Evolutionary conservation across 768 basidiomycete species (phyloP), one percentile per base, ranked within the genome.

Genomic region (Amylocystis lapponica): DNA sequence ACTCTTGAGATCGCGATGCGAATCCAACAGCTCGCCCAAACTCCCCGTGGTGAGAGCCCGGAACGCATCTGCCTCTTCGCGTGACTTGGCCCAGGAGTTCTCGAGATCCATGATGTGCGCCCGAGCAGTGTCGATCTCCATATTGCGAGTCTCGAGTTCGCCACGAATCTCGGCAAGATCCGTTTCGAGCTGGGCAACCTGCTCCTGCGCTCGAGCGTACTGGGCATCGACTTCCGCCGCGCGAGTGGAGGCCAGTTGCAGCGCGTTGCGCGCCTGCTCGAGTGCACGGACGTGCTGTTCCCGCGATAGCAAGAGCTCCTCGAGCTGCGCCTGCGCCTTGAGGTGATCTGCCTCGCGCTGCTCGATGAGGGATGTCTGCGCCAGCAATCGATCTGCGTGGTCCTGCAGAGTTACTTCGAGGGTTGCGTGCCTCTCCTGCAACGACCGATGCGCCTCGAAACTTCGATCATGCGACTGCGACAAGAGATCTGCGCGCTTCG

Each of bases 11-110:
- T 90, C 87, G 27, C 83, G 79, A 68, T 95, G 93, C 2, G 86
- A 82, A 58, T 94, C 89, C 35, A 96, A 70, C 16, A 96, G 71
- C 58, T 94, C 80, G 19, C 91, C 92, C 3, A 96, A 75, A 55
- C 83, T 77, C 36, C 83, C 81, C 2, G 90, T 95, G 2, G 93
- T 93, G 39, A 92, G 68, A 17, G 86, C 84, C 41, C 92, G 74
- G 62, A 93, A 81, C 2, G 86, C 80, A 61, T 96, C 94, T 3
- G 92, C 90, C 68, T 97, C 92, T 65, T 94, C 86, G 12, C 92
- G 80, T 32, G 91, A 90, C 62, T 91, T 87, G 20, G 86, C 78
- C 83, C 92, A 96, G 8, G 86, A 80, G 57, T 86, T 91, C 66
- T 96, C 94, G 32, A 84, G 81, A 41, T 94, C 89, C 20, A 76